Evolutionary conservation across 1,284 basidiomycete species (phyloP).

Genomic region (Boletellus dicymbophilus): DNA sequence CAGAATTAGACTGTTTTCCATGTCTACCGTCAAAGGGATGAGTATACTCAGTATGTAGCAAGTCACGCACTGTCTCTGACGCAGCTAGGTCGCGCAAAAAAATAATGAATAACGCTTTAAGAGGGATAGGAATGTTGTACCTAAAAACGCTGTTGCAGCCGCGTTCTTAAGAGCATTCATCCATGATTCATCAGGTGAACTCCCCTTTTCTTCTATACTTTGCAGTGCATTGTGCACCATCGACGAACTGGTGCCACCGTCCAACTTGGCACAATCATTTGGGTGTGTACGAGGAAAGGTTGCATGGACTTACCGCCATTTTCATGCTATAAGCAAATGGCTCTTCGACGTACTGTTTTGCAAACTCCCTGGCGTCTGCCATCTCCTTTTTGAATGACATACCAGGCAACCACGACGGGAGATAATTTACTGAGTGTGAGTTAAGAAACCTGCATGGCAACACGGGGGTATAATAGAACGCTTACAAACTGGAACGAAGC

Average conservation of each 20-base stretch:
- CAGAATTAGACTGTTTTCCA: constrained; percentile 5
- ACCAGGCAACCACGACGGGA: constrained; percentile 17
- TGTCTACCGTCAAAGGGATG: not conserved
- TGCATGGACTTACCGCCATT: not conserved
- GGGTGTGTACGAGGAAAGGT: not conserved
- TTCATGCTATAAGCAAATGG: constrained; percentile 9
- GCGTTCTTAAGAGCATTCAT: constrained; percentile 10
- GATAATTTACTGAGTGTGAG: constrained; percentile 1
- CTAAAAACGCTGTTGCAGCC: constrained; percentile 11
- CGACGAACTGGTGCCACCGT: not conserved
- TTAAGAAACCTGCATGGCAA: not conserved
- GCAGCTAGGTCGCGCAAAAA: too few species aligned
- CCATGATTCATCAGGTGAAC: not conserved
- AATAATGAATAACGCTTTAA: not conserved
- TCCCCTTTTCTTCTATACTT: not conserved
- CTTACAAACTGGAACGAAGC: constrained; percentile 13
- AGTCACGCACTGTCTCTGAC: constrained; percentile 14
- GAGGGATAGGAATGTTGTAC: not conserved
- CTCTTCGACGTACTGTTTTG: constrained; percentile 1
- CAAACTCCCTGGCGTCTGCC: not conserved
- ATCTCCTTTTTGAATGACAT: constrained; percentile 8
- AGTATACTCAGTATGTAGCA: not conserved
- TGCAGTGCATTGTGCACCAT: constrained; percentile 15
- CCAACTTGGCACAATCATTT: not conserved
- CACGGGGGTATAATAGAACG: not conserved